These are phyloP conservation scores for Fusarium sublunatum DNA, from an alignment of 2,329 filamentous ascomycete genomes.

Conservation along the genomic window DNA sequence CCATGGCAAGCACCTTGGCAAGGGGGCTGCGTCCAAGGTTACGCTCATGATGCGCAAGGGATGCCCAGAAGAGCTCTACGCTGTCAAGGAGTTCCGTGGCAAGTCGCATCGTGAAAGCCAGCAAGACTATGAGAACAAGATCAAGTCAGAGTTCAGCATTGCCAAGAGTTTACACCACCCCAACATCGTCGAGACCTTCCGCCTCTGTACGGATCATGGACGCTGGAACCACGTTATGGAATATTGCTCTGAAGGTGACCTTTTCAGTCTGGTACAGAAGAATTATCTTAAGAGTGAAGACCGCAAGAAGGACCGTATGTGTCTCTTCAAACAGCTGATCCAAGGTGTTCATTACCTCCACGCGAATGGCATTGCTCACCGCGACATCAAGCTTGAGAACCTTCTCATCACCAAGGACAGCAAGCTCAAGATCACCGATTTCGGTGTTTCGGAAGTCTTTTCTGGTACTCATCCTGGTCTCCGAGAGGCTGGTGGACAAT, in stretches of 20 bases:
- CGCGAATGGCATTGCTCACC: slow-evolving; percentile 85
- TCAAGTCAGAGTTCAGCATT: slow-evolving; percentile 91
- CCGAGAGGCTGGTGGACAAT: slow-evolving; percentile 76
- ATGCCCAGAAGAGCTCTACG: slow-evolving; percentile 73
- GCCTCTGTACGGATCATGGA: slow-evolving; percentile 77
- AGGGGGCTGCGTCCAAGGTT: slow-evolving; percentile 85
- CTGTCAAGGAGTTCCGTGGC: slow-evolving; percentile 87
- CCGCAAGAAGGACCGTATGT: slow-evolving; percentile 76
- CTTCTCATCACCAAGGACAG: slow-evolving; percentile 81
- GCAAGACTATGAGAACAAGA: slow-evolving; percentile 85
- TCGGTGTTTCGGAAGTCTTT: slow-evolving; percentile 90
- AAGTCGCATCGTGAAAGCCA: slow-evolving; percentile 76
- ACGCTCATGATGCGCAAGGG: slow-evolving; percentile 81
- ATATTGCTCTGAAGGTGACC: slow-evolving; percentile 84
- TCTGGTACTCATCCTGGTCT: slow-evolving; percentile 83
- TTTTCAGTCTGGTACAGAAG: slow-evolving; percentile 79
- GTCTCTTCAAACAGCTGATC: slow-evolving; percentile 89
- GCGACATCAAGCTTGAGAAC: slow-evolving; percentile 92
- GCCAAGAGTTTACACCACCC: slow-evolving; percentile 87
- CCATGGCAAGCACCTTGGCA: slow-evolving; percentile 80
- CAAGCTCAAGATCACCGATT: slow-evolving; percentile 90
- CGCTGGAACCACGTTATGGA: slow-evolving; percentile 96
- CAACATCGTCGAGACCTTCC: slow-evolving; percentile 85
- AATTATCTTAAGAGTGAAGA: slow-evolving; percentile 74
- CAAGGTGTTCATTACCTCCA: slow-evolving; percentile 87